Percentiles rank a stretch among this genome's conserved stretches.
Evolutionary conservation across 495 filamentous ascomycete species (phyloP).

Genomic region (Hyaloscypha finlandica): DNA sequence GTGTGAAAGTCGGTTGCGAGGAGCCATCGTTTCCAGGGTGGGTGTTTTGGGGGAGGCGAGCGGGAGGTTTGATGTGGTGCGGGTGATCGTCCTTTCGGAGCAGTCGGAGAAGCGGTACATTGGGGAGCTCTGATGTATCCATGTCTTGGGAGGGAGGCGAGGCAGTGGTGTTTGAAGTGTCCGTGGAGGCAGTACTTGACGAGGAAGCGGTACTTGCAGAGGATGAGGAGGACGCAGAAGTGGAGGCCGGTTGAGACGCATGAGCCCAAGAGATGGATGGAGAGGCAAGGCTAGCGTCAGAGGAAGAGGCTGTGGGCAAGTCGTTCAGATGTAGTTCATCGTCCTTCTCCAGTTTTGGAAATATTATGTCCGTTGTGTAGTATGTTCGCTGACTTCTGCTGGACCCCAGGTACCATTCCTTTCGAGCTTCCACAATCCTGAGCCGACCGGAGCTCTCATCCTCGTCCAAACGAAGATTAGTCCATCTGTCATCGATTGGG

Average conservation of each 20-base stretch:
- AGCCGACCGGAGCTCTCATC: constrained; percentile 63
- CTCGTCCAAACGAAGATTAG: constrained; percentile 61
- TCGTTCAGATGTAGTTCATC: constrained; percentile 12
- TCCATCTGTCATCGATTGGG: constrained; percentile 78
- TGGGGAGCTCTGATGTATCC: constrained; percentile 28
- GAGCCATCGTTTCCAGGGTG: constrained; percentile 49
- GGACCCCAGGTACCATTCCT: constrained; percentile 64
- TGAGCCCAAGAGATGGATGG: background rate
- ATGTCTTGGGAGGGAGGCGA: constrained; percentile 2
- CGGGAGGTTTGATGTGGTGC: constrained; percentile 40
- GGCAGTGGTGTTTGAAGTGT: background rate
- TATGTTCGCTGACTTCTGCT: constrained; percentile 67
- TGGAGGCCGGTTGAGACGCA: constrained; percentile 3
- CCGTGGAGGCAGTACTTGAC: background rate
- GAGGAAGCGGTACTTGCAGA: background rate
- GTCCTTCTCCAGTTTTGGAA: constrained; percentile 34
- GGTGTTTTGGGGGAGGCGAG: constrained; percentile 38
- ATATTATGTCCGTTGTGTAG: constrained; percentile 62
- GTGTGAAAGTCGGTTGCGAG: constrained; percentile 47
- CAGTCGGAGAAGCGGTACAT: constrained; percentile 38
- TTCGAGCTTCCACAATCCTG: constrained; percentile 68
- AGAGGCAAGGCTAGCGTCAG: background rate
- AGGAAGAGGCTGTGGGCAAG: background rate
- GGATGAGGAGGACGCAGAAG: background rate
- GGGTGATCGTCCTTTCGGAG: constrained; percentile 40